phyloP scores from a whole-genome alignment of 345 rosid genomes.

The Capsella bursapastoris region DNA sequence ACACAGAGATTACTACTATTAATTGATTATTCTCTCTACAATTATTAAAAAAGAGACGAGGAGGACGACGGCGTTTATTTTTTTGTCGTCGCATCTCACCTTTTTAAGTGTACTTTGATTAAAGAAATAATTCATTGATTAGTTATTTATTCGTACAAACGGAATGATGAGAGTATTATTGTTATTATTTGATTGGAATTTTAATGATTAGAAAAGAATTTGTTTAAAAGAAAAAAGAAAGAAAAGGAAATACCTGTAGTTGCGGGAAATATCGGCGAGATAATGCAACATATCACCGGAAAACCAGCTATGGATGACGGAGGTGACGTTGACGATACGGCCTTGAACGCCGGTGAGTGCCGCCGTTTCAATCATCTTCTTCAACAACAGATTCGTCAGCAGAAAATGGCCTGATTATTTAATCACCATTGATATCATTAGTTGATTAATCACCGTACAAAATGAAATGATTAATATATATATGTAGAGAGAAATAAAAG shows the following conservation, averaged over 20 bases:
- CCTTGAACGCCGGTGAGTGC: slow-evolving; percentile 65
- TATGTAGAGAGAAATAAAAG: too few relatives aligned
- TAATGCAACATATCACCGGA: slow-evolving; percentile 72
- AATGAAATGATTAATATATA: too few relatives aligned
- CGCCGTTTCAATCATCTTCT: slow-evolving; percentile 78
- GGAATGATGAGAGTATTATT: slow-evolving; percentile 42
- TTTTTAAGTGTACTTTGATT: slow-evolving; percentile 7
- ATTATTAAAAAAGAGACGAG: too few relatives aligned
- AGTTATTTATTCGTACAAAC: background rate
- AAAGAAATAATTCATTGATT: background rate
- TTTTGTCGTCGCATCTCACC: slow-evolving; percentile 42
- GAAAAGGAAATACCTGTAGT: slow-evolving; percentile 51
- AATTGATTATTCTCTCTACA: too few relatives aligned
- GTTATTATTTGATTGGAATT: background rate
- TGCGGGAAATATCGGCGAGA: slow-evolving; percentile 69
- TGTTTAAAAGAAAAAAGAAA: too few relatives aligned
- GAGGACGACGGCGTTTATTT: slow-evolving; percentile 44
- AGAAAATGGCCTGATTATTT: slow-evolving; percentile 64
- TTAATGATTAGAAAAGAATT: background rate
- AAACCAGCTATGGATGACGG: slow-evolving; percentile 82
- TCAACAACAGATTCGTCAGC: slow-evolving; percentile 68
- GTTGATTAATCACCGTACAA: too few relatives aligned
- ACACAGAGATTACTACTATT: too few relatives aligned
- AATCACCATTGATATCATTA: background rate
- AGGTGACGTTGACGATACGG: slow-evolving; percentile 86